A percentile compares a stretch with the other conserved stretches of the same genome.
These are phyloP conservation scores for Scedosporium boydii DNA, from an alignment of 2,329 filamentous ascomycete genomes.

Conservation along the genomic window DNA sequence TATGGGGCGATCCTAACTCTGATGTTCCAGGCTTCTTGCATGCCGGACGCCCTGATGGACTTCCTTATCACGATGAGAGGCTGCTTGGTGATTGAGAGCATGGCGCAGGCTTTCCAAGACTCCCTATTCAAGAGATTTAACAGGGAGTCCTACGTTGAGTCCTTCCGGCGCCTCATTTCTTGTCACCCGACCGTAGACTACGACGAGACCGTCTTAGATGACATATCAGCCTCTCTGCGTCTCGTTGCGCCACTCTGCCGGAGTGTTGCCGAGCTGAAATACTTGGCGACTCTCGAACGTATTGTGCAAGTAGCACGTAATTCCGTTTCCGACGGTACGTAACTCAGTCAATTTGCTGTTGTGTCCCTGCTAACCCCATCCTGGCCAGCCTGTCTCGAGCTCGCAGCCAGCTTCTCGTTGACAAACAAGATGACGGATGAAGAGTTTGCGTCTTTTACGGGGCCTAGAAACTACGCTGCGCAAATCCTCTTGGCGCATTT, in stretches of 20 bases:
- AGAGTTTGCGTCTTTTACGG: slow-evolving; percentile 5
- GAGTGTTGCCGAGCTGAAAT: not conserved
- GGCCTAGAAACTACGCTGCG: slow-evolving; percentile 2
- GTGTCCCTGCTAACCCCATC: not conserved
- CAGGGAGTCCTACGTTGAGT: not conserved
- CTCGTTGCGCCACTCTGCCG: not conserved
- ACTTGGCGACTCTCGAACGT: not conserved
- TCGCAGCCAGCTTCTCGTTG: slow-evolving; percentile 6
- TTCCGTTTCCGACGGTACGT: not conserved
- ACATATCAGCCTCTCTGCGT: slow-evolving; percentile 3
- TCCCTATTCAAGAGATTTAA: not conserved
- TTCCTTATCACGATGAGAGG: slow-evolving; percentile 28
- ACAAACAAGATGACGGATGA: slow-evolving; percentile 11
- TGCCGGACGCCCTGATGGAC: slow-evolving; percentile 28
- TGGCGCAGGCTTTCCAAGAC: not conserved
- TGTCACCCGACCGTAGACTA: not conserved
- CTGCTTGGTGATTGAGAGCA: slow-evolving; percentile 14
- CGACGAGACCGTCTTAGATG: not conserved
- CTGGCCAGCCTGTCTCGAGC: slow-evolving; percentile 6
- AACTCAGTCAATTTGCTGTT: not conserved
- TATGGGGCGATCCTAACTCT: slow-evolving; percentile 26
- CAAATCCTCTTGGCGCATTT: slow-evolving; percentile 8
- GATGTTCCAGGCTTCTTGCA: slow-evolving; percentile 27
- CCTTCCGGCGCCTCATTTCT: not conserved
- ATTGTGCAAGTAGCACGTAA: not conserved